Conservation (phyloP, 257 asterid genomes). For the Solanum clarkiae region DNA sequence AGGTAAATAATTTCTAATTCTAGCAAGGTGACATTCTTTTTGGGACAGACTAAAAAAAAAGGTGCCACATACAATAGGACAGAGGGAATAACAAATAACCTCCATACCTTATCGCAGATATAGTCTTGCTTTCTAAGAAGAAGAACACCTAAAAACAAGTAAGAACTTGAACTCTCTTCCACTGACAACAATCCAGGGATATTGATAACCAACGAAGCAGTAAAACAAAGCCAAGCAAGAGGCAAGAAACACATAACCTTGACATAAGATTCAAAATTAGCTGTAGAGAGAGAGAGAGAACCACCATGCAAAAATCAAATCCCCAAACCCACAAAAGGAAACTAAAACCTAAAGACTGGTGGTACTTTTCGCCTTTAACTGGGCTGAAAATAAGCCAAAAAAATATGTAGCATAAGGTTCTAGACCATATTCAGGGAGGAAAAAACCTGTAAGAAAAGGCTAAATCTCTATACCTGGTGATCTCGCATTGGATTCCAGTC, state of each 20-base stretch:
- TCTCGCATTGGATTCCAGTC: slow-evolving; percentile 99
- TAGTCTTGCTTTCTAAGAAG: background rate
- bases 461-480: slow-evolving; percentile 60
- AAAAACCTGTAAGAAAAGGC: background rate
- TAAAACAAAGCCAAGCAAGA: background rate
- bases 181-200: background rate
- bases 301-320: background rate
- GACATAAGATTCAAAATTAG: background rate
- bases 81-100: background rate
- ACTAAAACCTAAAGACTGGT: background rate
- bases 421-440: background rate
- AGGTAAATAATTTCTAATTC: too few relatives aligned
- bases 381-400: background rate
- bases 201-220: background rate
- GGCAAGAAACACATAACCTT: background rate
- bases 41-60: too few relatives aligned
- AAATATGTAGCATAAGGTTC: background rate
- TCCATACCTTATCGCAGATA: background rate
- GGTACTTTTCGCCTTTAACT: background rate
- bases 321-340: background rate
- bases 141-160: background rate
- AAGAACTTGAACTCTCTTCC: background rate
- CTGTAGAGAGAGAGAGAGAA: background rate
- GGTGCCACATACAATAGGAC: too few relatives aligned
- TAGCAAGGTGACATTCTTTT: too few relatives aligned